Percentiles rank a stretch among this genome's conserved stretches.
phyloP scores from a whole-genome alignment of 352 stramenopile genomes.

The Globisporangium carolinianum region DNA sequence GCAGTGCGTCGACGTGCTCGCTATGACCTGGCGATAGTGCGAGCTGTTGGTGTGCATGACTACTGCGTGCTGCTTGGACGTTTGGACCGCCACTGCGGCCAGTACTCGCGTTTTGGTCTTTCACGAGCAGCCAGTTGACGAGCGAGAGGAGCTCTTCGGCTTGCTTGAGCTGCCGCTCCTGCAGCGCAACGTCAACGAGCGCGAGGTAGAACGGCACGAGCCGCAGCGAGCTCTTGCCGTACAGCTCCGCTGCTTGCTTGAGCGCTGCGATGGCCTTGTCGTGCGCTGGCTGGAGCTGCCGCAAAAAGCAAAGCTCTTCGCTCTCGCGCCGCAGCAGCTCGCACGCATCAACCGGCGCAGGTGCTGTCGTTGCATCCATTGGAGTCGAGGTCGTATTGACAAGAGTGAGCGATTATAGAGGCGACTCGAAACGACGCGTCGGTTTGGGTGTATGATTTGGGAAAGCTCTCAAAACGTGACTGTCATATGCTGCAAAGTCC shows the following conservation, averaged over 20 bases:
- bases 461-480: too few relatives aligned
- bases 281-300: slow-evolving; percentile 37
- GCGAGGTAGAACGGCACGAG: slow-evolving; percentile 64
- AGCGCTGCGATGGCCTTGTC: slow-evolving; percentile 35
- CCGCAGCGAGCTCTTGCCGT: slow-evolving; percentile 41
- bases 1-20: slow-evolving; percentile 10
- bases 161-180: slow-evolving; percentile 52
- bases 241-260: slow-evolving; percentile 35
- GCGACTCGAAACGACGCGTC: too few relatives aligned
- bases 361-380: background rate
- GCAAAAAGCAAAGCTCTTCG: slow-evolving; percentile 48
- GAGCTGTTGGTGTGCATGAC: slow-evolving; percentile 6
- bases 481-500: too few relatives aligned
- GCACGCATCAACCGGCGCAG: slow-evolving; percentile 12
- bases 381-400: too few relatives aligned
- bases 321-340: slow-evolving; percentile 50
- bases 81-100: background rate
- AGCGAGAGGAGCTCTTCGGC: slow-evolving; percentile 60
- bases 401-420: too few relatives aligned
- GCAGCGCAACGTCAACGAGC: slow-evolving; percentile 54
- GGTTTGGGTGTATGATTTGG: too few relatives aligned
- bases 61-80: slow-evolving; percentile 6
- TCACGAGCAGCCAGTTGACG: slow-evolving; percentile 69
- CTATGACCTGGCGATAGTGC: background rate
- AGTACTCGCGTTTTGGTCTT: slow-evolving; percentile 24